A percentile compares a stretch with the other conserved stretches of the same genome.
Conservation (phyloP, 192 early-diverging fungal species). For the Rhizoclosmatium globosum region DNA sequence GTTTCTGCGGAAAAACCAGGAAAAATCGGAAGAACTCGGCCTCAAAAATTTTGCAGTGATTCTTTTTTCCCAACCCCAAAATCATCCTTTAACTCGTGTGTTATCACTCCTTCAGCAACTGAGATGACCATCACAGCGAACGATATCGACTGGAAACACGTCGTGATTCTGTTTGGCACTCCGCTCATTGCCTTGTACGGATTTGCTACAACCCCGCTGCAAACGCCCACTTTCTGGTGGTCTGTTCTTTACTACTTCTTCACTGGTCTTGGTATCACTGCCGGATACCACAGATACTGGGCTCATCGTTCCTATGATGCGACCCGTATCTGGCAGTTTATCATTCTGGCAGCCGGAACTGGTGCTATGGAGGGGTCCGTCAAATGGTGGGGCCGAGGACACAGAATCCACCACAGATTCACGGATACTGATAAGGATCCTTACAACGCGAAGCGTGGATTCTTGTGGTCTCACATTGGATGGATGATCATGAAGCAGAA, state of each 20-base stretch:
- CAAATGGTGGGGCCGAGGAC: constrained; percentile 62
- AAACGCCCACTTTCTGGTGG: constrained; percentile 76
- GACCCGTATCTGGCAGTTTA: constrained; percentile 38
- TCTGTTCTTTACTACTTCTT: constrained; percentile 74
- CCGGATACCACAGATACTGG: constrained; percentile 70
- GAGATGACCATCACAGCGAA: background rate
- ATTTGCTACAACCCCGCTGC: constrained; percentile 72
- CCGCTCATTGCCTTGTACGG: constrained; percentile 87
- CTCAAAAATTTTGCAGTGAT: constrained; percentile 24
- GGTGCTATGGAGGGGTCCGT: constrained; percentile 60
- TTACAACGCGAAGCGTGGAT: constrained; percentile 58
- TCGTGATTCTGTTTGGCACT: constrained; percentile 49
- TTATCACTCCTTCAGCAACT: background rate
- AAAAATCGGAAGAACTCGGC: background rate
- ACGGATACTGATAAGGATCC: constrained; percentile 66
- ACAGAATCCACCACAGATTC: constrained; percentile 62
- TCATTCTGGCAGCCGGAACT: constrained; percentile 49
- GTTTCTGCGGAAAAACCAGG: background rate
- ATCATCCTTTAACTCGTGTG: background rate
- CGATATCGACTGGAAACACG: constrained; percentile 51
- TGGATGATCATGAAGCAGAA: constrained; percentile 59
- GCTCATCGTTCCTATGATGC: constrained; percentile 61
- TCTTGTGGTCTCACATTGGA: constrained; percentile 60
- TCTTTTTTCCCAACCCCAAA: too few species aligned
- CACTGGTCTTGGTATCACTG: constrained; percentile 83